Base-by-base conservation (phyloP, 2,329 filamentous ascomycete genomes). In the Calonectria pseudoturangicola region DNA sequence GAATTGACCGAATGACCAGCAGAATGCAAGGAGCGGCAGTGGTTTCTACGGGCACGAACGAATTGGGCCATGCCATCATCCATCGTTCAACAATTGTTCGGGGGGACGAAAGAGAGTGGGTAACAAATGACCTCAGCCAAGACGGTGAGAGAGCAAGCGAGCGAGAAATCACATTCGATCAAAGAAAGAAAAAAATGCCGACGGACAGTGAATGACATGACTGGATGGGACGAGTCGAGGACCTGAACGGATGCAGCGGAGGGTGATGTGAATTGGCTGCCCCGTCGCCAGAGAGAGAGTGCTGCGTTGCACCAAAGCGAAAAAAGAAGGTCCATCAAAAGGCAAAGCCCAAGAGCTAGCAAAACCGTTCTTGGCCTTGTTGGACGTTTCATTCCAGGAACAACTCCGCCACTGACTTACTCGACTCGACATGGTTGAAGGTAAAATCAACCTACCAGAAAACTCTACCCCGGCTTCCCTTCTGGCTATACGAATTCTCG, bases 1-100 rank as follows among this genome's bases (percentile, higher is more conserved):
- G 41, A 63, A 25, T 63, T 47, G 41, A 47, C 36, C 66, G 56
- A 48, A 54, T 69, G 66, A 69, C 66, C 47, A 69, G 47, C 58
- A 51, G 43, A 56, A 66, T 66, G 64, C 39, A 9, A 28, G 64
- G 33, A 77, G 72, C 75, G 75, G 73, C 74, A 76, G 76, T 69
- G 43, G 43, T 50, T n/a, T 60, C 33, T 27, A 51, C 66, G 51
- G 51, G 66, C 54, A 63, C 62, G 43, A 56, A 63, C 62, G 43
- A 18, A 25, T 62, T 43, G 21, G 43, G 3, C 25, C 41, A 43
- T 48, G 41, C 25, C n/a, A 7, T 18, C 41, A 43, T 48, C 41
- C 25, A n/a, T 30, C 50, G 65, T 62, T 74, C 71, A 64, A 76
- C 45, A n/a, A 43, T 27, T 36, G 16, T 60, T 60, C 9, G 13